Evolutionary conservation across 2,329 filamentous ascomycete genomes (phyloP), one percentile per base, ranked within the genome.

Genomic region (Phialophora expanda): DNA sequence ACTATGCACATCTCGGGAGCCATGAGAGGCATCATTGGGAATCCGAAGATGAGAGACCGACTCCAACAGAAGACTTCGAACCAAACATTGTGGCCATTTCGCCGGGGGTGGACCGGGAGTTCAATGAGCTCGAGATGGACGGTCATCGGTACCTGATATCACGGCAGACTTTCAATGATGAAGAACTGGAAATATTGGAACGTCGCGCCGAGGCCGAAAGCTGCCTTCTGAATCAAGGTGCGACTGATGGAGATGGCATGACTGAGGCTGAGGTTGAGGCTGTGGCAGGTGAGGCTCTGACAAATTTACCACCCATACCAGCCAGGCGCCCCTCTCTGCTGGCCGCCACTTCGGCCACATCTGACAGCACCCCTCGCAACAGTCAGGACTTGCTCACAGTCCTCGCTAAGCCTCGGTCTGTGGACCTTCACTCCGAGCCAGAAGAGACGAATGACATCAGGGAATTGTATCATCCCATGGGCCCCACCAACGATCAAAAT

Each of bases 71-170:
- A 44, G 69, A 71, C 30, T 22, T 57, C 3, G 69, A 72, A 41
- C 70, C 70, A 17, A 69, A 70, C 24, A 70, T 73, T 51, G 59
- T 72, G 22, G 54, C 65, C 17, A 66, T 71, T 26, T 64, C 65
- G 30, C 69, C 70, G 8, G 66, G 69, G 5, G 48, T 54, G 46
- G 69, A 69, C n/a, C 70, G 60, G 4, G 56, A 71, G 30, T 66
- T 67, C 54, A 68, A 73, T 50, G 69, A 70, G 62, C 61, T 72
- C 22, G 68, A 71, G 26, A 14, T 71, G 30, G 68, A 70, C 41
- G 71, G 68, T 14, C 70, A 71, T 51, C 68, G 67, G 2, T 72
- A 71, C 46, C 48, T 72, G 24, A 46, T 72, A 11, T 62, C 64
- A 8, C 59, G 66, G 30, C 58, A 62, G 28, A 67, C 69, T 4